Percentiles rank a stretch among this genome's conserved stretches.
Evolutionary conservation across 2,329 filamentous ascomycete genomes (phyloP).

Genomic region (Penicillium sp.): DNA sequence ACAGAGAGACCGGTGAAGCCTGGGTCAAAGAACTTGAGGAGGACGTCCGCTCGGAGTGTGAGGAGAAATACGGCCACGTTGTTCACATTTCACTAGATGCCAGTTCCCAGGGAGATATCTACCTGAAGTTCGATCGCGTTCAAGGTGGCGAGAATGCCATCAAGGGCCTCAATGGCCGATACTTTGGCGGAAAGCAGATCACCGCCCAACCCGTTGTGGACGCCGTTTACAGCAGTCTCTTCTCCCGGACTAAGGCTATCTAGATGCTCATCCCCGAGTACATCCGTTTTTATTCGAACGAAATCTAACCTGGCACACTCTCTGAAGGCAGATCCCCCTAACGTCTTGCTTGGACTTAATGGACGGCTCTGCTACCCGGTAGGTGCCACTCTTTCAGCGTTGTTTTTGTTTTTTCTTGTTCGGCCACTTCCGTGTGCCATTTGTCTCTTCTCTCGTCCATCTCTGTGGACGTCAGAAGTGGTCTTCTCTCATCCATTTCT

Average conservation of each 20-base stretch:
- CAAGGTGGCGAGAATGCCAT: conserved; percentile 96
- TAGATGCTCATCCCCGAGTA: conserved; percentile 43
- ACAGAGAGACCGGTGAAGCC: conserved; percentile 76
- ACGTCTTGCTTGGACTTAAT: conserved; percentile 26
- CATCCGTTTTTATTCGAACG: conserved; percentile 26
- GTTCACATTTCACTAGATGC: conserved; percentile 95
- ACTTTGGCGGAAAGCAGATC: conserved; percentile 90
- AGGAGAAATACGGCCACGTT: conserved; percentile 93
- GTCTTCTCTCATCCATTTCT: background rate
- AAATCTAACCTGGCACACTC: conserved; percentile 27
- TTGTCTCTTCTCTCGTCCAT: background rate
- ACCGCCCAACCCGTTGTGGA: conserved; percentile 95
- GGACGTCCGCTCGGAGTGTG: conserved; percentile 89
- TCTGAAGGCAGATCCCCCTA: conserved; percentile 22
- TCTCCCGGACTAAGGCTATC: conserved; percentile 80
- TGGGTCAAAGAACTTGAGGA: conserved; percentile 95
- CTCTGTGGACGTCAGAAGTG: background rate
- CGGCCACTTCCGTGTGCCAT: conserved; percentile 26
- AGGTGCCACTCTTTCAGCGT: conserved; percentile 35
- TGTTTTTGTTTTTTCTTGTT: conserved; percentile 18
- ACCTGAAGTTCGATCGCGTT: conserved; percentile 96
- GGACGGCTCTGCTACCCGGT: conserved; percentile 39
- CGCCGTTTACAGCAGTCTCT: conserved; percentile 96
- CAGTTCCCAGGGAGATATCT: conserved; percentile 93
- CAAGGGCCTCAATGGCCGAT: conserved; percentile 94